Evolutionary conservation across 768 basidiomycete species (phyloP), one percentile per base, ranked within the genome.

Genomic region (Tephrocybe sp.): DNA sequence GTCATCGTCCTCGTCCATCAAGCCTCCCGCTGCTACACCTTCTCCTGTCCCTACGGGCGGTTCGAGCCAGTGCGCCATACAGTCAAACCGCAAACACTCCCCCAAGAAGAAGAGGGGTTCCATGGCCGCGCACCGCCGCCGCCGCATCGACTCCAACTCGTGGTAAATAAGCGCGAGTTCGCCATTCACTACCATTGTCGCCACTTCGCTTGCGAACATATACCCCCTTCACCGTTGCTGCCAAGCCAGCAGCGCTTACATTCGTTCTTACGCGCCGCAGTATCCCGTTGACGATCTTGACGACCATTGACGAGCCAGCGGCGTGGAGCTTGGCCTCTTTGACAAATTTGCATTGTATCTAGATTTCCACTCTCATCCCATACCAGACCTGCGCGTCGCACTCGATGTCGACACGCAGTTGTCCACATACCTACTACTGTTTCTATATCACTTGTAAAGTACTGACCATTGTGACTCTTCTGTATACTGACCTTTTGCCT

Each of bases 221-320:
- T 21, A 36, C 41, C 36, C 35, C 18, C 11, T 34, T 15, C 11
- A 27, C 31, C 18, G 39, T 49, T 44, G 40, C 21, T 48, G 52
- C 47, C 36, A 11, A 31, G 36, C 22, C 43, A 43, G n/a, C 21
- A 34, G 36, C 38, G 30, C 36, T 3, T 18, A 9, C n/a, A 39
- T 26, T 16, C 16, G n/a, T 16, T 30, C 50, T 47, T 44, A 26
- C 36, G 19, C 22, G 31, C 46, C 50, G 41, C 38, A 35, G 44
- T 12, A 15, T n/a, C 13, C 11, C 36, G 30, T 44, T 44, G 18
- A 43, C 36, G 34, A 43, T 49, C 51, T 56, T 53, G 55, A 56
- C 39, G 51, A 50, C 44, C 34, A 19, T 46, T 47, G 5, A 47
- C 39, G 31, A 44, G 21, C 11, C 44, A 34, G 31, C 21, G 24